Evolutionary conservation across 345 rosid species (phyloP), one percentile per base, ranked within the genome.

Genomic region (Capsella bursapastoris): DNA sequence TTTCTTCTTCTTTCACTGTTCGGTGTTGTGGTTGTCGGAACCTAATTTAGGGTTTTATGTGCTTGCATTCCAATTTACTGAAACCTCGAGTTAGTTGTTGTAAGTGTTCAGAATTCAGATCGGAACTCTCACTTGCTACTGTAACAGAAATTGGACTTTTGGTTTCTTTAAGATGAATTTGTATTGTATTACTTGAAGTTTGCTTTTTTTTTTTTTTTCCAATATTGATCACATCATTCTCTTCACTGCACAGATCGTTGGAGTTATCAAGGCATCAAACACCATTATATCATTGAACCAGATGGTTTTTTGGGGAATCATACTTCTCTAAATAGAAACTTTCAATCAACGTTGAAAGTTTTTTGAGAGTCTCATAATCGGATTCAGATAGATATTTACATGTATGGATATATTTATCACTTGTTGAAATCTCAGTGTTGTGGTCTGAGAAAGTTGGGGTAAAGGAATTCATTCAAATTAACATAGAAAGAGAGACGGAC

Each of bases 401-500:
- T 57, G 25, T 57, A 28, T 55, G 9, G 59, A 28, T 28, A 55
- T 13, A 25, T 37, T 2, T 22, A 32, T 32, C 48, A 13, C 48
- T 60, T 8, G 11, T 40, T 38, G 32, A 41, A 1, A 43, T 41
- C 22, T 13, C 10, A 25, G 11, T 34, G 40, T 18, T 59, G 15
- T 41, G 7, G 12, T 41, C 65, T 25, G 35, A 13, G 3, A 7
- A 27, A 62, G 25, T 62, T 62, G 77, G 60, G 68, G 74, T 70
- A 45, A 66, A 62, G 67, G 64, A 67, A 65, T 16, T 27, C 14
- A n/a, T 15, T 13, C 52, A 31, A 38, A 59, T 44, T 51, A 70
- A 59, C 59, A 37, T 53, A 74, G 45, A 40, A 61, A 55, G 44
- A 78, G 74, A 57, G 70, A 71, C 82, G 72, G 56, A 62, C 65